Conservation (phyloP, 225 moss, liverwort and hornwort genomes). For the Neckera pumila region DNA sequence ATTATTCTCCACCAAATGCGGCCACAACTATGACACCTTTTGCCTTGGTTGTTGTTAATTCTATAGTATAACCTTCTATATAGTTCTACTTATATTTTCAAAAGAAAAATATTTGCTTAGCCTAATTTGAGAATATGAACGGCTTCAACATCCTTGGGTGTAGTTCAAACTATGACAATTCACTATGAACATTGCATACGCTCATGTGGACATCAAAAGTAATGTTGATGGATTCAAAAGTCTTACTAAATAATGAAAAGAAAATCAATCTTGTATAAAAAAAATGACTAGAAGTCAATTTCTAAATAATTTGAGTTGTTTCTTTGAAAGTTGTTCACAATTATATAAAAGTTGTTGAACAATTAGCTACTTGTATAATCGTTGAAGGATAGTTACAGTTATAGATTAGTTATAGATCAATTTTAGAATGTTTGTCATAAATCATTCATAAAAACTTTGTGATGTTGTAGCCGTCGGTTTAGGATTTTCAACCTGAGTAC, state of each 20-base stretch:
- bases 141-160: background rate
- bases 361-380: background rate
- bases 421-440: no score
- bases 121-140: background rate
- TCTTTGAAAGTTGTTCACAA: background rate
- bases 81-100: accelerated
- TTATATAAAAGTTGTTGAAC: background rate
- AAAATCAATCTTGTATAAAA: background rate
- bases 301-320: background rate
- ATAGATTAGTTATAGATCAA: background rate
- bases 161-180: background rate
- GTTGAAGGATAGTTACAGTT: background rate
- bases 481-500: background rate
- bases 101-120: background rate
- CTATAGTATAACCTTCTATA: background rate
- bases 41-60: accelerated
- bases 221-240: background rate
- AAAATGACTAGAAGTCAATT: background rate
- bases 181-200: accelerated
- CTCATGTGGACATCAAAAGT: background rate
- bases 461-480: accelerated
- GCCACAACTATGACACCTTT: background rate
- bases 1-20: background rate
- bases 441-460: background rate
- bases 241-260: no score